Evolutionary conservation across 208 protist genomes (phyloP).

Genomic region (Dictyostelium gargantuum): DNA sequence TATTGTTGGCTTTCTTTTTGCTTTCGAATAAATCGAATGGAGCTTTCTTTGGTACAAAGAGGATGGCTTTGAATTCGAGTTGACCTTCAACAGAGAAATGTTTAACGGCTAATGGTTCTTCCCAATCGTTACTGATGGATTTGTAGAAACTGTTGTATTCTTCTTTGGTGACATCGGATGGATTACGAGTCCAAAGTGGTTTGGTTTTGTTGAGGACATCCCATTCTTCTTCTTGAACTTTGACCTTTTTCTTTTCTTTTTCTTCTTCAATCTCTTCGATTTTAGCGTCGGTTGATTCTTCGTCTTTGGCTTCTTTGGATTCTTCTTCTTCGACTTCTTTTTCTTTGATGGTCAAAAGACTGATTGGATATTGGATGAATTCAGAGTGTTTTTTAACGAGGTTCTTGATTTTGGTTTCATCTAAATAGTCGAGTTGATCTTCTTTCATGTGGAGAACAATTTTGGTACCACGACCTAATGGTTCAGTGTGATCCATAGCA

Average conservation of each 20-base stretch:
- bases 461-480: constrained; percentile 95
- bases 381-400: constrained; percentile 99
- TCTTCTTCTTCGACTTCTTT: constrained; percentile 95
- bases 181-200: constrained; percentile 97
- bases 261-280: constrained; percentile 81
- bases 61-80: constrained; percentile 96
- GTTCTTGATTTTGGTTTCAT: constrained; percentile 95
- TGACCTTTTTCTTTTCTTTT: constrained; percentile 89
- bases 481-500: constrained; percentile 83
- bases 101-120: constrained; percentile 96
- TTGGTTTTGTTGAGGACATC: constrained; percentile 98
- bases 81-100: constrained; percentile 98
- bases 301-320: constrained; percentile 91
- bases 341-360: constrained; percentile 94
- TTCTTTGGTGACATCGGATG: constrained; percentile 96
- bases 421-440: constrained; percentile 95
- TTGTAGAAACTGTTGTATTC: constrained; percentile 99
- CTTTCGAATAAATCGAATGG: constrained; percentile 98
- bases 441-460: constrained; percentile 98
- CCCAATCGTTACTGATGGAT: constrained; percentile 96
- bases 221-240: constrained; percentile 89
- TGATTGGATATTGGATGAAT: constrained; percentile 99
- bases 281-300: constrained; percentile 78
- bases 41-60: constrained; percentile 96
- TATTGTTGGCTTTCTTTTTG: constrained; percentile 98